Base-by-base conservation (phyloP, 1,284 basidiomycete species). In the Pseudozyma flocculosa region DNA sequence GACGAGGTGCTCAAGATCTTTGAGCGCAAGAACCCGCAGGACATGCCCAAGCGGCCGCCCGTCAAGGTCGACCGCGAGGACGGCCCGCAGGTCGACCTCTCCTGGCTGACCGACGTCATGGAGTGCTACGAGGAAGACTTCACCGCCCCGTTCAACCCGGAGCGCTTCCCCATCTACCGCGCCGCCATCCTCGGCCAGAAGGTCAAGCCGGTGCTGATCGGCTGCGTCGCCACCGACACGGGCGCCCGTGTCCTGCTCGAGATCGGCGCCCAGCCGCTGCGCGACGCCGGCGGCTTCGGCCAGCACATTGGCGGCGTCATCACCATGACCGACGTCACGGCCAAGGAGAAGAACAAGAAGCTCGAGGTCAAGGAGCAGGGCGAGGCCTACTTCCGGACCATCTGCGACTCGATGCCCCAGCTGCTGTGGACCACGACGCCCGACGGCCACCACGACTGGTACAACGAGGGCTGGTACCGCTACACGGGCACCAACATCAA, bases 371-470 rank as follows among this genome's bases (percentile, higher is more conserved):
- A 66, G 40, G 54, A 66, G 45, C 53, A 71, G 45, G 65, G 61
- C 17, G 68, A 72, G 29, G 61, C 65, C 29, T 72, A 70, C 50
- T 74, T 74, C 54, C 60, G 64, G 37, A 65, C 58, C 34, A 68
- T 70, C 40, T 72, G 70, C 48, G 64, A 74, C 54, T 58, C 56
- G 19, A 63, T 74, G 57, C 76, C 78, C 2, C 76, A 79, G 39
- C 53, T 79, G 41, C 70, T 78, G 2, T 79, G 76, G 76, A 74
- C 73, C 30, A 78, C 78, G 13, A 54, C 50, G 18, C 70, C 75
- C 21, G 61, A 73, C 10, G 78, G 78, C 24, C 65, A 58, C 29
- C 73, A 76, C 50, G 68, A 74, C 39, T 65, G 65, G 63, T 70
- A 57, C 60, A 69, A 70, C 40, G 61, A 64, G 38, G 54, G 58